A percentile compares a stretch with the other conserved stretches of the same genome.
Evolutionary conservation across 2,329 filamentous ascomycete species (phyloP).

Genomic region (Clarireedia homoeocarpa): DNA sequence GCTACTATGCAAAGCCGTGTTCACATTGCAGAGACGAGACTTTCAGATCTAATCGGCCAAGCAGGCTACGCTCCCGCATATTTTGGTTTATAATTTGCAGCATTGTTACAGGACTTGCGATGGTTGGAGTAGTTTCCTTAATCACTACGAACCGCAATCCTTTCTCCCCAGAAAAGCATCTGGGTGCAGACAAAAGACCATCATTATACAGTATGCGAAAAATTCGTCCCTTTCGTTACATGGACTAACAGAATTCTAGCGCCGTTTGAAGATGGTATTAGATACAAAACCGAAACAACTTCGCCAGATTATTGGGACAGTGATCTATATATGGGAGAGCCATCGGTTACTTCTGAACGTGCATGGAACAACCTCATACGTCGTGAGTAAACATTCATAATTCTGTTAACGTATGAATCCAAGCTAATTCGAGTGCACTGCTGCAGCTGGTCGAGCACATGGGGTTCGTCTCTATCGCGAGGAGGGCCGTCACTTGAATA

Average conservation of each 20-base stretch:
- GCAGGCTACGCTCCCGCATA: too few species aligned
- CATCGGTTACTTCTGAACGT: conserved; percentile 1
- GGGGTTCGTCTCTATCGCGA: conserved; percentile 4
- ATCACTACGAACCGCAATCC: too few species aligned
- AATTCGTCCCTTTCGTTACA: too few species aligned
- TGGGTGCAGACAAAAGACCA: background rate
- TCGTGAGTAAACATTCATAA: background rate
- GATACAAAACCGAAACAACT: background rate
- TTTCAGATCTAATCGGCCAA: too few species aligned
- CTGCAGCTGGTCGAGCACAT: background rate
- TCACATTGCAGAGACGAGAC: too few species aligned
- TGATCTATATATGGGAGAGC: conserved; percentile 5
- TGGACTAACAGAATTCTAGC: background rate
- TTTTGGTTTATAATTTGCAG: too few species aligned
- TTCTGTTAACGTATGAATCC: background rate
- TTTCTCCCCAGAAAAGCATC: background rate
- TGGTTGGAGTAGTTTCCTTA: too few species aligned
- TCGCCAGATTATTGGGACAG: conserved; percentile 1
- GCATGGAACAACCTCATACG: conserved; percentile 6
- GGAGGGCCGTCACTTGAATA: background rate
- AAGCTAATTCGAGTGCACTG: background rate
- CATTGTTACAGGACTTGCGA: too few species aligned
- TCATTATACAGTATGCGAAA: conserved; percentile 1
- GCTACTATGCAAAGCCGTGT: too few species aligned
- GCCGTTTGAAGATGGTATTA: conserved; percentile 2